phyloP scores from a whole-genome alignment of 2,329 filamentous ascomycete species.

The Fusarium piperis region DNA sequence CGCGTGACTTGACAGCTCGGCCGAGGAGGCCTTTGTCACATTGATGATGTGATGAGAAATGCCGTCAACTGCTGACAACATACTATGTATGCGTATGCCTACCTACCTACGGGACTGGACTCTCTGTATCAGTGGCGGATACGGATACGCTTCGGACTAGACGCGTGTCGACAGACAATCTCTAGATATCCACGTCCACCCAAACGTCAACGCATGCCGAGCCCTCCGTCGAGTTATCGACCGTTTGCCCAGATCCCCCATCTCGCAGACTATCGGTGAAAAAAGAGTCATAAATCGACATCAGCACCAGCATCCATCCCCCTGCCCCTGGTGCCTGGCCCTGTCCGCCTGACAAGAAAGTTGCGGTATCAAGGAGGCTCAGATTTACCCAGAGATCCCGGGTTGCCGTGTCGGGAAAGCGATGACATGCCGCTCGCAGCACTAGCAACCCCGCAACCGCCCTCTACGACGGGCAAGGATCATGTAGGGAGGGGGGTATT shows the following conservation, averaged over 20 bases:
- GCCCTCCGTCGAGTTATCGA: background rate
- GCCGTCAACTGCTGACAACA: background rate
- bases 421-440: slow-evolving; percentile 31
- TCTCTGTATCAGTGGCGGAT: slow-evolving; percentile 4
- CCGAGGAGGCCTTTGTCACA: background rate
- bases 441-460: slow-evolving; percentile 40
- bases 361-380: slow-evolving; percentile 23
- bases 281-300: background rate
- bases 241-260: background rate
- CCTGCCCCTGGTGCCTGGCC: slow-evolving; percentile 30
- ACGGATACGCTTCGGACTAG: slow-evolving; percentile 21
- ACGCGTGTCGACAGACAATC: slow-evolving; percentile 10
- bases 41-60: background rate
- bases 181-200: background rate
- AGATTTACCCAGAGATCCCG: slow-evolving; percentile 7
- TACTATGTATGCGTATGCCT: slow-evolving; percentile 3
- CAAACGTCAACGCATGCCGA: background rate
- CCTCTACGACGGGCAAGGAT: slow-evolving; percentile 25
- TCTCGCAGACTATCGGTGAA: slow-evolving; percentile 9
- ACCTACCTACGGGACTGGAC: background rate
- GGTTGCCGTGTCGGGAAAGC: slow-evolving; percentile 32
- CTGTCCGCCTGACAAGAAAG: slow-evolving; percentile 17
- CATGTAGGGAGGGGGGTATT: slow-evolving; percentile 8
- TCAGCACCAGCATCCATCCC: background rate
- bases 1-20: background rate